Evolutionary conservation across 805 yeast genomes (phyloP).

Genomic region (Ogataea methylovora): DNA sequence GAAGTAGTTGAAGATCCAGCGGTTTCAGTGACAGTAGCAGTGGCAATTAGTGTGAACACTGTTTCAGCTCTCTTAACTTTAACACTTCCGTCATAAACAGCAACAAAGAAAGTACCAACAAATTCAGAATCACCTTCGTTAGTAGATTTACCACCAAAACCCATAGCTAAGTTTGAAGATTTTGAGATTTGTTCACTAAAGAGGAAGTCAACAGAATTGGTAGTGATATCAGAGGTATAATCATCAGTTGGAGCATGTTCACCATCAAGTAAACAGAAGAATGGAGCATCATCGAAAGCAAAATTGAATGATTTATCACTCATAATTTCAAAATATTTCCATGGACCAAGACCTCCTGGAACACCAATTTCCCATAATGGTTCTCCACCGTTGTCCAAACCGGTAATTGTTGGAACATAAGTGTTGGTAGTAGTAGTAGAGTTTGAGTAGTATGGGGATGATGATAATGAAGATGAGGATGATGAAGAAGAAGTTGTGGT

Average conservation of each 20-base stretch:
- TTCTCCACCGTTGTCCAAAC: not conserved
- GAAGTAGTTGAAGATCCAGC: not conserved
- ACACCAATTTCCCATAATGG: not conserved
- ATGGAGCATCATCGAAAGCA: not conserved
- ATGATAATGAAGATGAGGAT: not conserved
- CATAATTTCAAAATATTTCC: not conserved
- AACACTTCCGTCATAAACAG: not conserved
- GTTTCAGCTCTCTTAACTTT: slow-evolving; percentile 1
- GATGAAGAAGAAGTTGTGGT: not conserved
- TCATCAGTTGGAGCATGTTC: not conserved
- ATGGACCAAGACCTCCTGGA: not conserved
- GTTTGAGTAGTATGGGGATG: not conserved
- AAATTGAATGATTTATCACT: not conserved
- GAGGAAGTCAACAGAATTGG: not conserved
- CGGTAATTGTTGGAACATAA: not conserved
- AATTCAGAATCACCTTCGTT: not conserved
- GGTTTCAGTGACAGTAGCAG: not conserved
- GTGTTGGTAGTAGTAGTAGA: not conserved
- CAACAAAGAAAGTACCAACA: not conserved
- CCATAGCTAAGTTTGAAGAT: not conserved
- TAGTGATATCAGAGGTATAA: not conserved
- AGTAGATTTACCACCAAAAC: not conserved
- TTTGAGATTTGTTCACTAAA: not conserved
- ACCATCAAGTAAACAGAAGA: not conserved
- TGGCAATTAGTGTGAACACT: not conserved